phyloP scores from a whole-genome alignment of 306 rosid species.

The Carpinus fangiana region DNA sequence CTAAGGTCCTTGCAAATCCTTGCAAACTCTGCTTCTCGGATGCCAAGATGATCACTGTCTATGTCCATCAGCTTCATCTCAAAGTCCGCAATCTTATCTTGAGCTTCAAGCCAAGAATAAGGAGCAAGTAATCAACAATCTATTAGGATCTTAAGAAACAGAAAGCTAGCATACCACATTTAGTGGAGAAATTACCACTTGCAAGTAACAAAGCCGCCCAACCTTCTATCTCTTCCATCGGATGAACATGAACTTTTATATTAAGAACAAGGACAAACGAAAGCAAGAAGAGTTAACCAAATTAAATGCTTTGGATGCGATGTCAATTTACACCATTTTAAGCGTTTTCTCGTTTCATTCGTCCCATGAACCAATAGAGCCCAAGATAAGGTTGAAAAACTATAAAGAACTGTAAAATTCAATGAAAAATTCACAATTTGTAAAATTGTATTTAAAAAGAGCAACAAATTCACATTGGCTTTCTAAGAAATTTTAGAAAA shows the following conservation, averaged over 20 bases:
- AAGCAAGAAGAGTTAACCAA: no score
- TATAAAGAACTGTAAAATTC: no score
- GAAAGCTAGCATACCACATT: neutral
- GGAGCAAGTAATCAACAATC: neutral
- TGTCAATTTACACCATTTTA: no score
- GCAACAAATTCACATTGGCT: neutral
- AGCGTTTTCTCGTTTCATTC: no score
- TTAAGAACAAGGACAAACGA: no score
- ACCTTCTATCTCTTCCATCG: neutral
- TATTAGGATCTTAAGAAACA: neutral
- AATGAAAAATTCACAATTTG: no score
- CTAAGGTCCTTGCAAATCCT: constrained; percentile 92
- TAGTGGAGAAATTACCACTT: neutral
- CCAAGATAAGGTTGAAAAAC: no score
- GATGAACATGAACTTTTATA: neutral
- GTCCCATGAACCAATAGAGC: no score
- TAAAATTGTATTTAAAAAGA: no score
- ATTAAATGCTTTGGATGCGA: no score
- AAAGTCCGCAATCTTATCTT: constrained; percentile 87
- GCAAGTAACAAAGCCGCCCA: neutral
- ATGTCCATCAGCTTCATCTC: constrained; percentile 99
- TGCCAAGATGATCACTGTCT: constrained; percentile 94
- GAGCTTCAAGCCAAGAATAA: constrained; percentile 33
- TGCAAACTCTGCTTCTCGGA: constrained; percentile 92
- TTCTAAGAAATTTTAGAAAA: neutral